Percentiles rank a stretch among this genome's conserved stretches.
phyloP scores from a whole-genome alignment of 176 grass and related monocot genomes.

The Eremochloa ophiuroides region DNA sequence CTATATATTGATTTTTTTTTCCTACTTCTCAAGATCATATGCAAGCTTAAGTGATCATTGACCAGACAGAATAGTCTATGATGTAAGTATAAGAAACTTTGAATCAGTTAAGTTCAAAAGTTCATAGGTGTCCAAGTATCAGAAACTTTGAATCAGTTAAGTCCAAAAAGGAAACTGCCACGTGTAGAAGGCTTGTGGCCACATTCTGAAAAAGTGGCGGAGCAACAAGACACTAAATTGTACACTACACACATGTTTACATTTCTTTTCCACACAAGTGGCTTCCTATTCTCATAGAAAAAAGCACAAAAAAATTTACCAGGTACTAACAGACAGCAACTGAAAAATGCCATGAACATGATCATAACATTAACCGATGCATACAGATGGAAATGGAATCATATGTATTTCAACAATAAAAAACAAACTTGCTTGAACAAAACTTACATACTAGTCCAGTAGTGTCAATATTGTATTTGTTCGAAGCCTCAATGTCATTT shows the following conservation, averaged over 20 bases:
- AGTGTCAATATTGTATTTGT: constrained; percentile 74
- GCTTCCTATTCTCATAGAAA: background rate
- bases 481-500: constrained; percentile 76
- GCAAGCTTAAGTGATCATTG: constrained; percentile 1
- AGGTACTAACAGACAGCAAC: background rate
- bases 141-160: background rate
- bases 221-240: background rate
- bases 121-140: constrained; percentile 7
- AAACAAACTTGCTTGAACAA: constrained; percentile 21
- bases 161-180: background rate
- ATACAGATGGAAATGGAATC: constrained; percentile 2
- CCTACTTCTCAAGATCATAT: background rate
- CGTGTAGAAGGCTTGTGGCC: background rate
- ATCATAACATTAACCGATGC: background rate
- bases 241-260: background rate
- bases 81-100: constrained; percentile 2
- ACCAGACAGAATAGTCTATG: background rate
- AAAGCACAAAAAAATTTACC: background rate
- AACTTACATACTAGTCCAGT: constrained; percentile 97
- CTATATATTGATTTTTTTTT: background rate
- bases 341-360: background rate
- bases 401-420: constrained; percentile 3
- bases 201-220: background rate
- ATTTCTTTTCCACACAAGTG: background rate
- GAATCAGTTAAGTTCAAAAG: background rate